phyloP scores from a whole-genome alignment of 345 rosid species.

The Ceriops decandra region DNA sequence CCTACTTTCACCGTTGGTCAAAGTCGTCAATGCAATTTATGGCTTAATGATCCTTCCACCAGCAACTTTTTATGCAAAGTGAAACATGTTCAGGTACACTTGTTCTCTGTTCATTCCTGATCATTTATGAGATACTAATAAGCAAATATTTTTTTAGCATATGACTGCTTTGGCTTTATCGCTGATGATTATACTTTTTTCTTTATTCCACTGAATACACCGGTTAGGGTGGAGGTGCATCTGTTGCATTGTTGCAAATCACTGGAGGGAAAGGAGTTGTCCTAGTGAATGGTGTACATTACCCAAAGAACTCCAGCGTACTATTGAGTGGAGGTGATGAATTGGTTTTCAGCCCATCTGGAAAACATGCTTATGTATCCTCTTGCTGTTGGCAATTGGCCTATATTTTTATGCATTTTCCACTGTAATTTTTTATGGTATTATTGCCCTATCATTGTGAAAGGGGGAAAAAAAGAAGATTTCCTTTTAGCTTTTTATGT shows the following conservation, averaged over 20 bases:
- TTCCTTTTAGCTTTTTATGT: background rate
- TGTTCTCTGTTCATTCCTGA: background rate
- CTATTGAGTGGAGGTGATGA: slow-evolving; percentile 86
- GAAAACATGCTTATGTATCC: slow-evolving; percentile 98
- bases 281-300: slow-evolving; percentile 70
- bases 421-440: background rate
- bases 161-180: no score
- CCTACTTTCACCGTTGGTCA: slow-evolving; percentile 75
- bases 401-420: background rate
- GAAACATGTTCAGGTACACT: slow-evolving; percentile 68
- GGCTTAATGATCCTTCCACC: slow-evolving; percentile 59
- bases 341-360: slow-evolving; percentile 62
- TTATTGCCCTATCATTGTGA: background rate
- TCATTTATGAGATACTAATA: no score
- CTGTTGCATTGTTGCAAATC: slow-evolving; percentile 65
- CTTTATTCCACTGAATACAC: background rate
- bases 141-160: no score
- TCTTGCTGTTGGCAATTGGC: slow-evolving; percentile 13
- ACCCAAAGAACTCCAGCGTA: slow-evolving; percentile 43
- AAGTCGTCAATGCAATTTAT: slow-evolving; percentile 61
- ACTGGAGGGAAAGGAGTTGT: slow-evolving; percentile 77
- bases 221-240: slow-evolving; percentile 57
- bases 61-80: slow-evolving; percentile 63
- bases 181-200: background rate
- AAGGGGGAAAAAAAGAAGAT: background rate